phyloP scores from a whole-genome alignment of 1,139 yeast species.

The Hyphopichia burtonii region DNA sequence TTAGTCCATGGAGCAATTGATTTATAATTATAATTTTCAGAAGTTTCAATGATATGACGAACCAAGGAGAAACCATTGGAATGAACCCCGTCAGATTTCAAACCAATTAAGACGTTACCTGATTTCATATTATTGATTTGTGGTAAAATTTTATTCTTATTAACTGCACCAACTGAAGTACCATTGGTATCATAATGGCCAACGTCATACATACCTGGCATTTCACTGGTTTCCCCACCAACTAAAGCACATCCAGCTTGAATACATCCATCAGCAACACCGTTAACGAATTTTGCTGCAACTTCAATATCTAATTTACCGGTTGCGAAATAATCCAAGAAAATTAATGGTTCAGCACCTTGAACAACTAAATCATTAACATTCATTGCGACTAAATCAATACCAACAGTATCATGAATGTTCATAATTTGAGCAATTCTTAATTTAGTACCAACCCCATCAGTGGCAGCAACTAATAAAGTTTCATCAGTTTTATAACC shows the following conservation, averaged over 20 bases:
- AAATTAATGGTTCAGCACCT: conserved; percentile 97
- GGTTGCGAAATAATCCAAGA: conserved; percentile 94
- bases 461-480: conserved; percentile 93
- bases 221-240: conserved; percentile 99
- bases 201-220: conserved; percentile 97
- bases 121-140: conserved; percentile 58
- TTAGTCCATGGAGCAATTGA: conserved; percentile 85
- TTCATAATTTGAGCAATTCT: conserved; percentile 89
- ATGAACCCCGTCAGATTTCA: conserved; percentile 90
- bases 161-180: conserved; percentile 99
- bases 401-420: conserved; percentile 94
- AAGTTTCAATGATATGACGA: conserved; percentile 86
- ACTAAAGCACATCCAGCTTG: conserved; percentile 96
- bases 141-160: conserved; percentile 73
- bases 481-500: conserved; percentile 80
- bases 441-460: conserved; percentile 98
- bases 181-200: conserved; percentile 98
- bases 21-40: conserved; percentile 63
- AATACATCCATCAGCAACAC: conserved; percentile 96
- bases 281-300: conserved; percentile 87
- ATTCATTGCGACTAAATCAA: conserved; percentile 98
- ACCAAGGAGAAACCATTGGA: conserved; percentile 96
- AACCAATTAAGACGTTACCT: conserved; percentile 84
- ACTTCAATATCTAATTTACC: conserved; percentile 82
- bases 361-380: conserved; percentile 97